Conservation (phyloP, 345 rosid species). For the Microcos paniculata region DNA sequence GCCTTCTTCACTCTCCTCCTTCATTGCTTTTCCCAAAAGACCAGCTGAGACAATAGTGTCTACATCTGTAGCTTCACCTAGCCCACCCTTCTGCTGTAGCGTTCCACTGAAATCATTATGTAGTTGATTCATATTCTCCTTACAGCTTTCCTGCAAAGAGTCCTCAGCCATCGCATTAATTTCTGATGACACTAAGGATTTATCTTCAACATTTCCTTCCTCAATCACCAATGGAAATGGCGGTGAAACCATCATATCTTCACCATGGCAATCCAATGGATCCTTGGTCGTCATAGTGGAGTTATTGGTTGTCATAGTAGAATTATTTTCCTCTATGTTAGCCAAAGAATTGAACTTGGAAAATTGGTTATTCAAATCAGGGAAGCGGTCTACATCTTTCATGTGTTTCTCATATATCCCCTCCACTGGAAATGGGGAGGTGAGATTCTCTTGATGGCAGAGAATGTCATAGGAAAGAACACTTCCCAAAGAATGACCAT, state of each 20-base stretch:
- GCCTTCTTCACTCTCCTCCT: conserved; percentile 27
- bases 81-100: conserved; percentile 22
- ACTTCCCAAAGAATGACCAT: conserved; percentile 98
- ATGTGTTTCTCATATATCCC: conserved; percentile 53
- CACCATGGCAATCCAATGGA: conserved; percentile 27
- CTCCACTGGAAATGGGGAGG: conserved; percentile 84
- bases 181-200: conserved; percentile 13
- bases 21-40: conserved; percentile 30
- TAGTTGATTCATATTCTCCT: conserved; percentile 30
- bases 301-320: conserved; percentile 19
- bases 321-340: conserved; percentile 30
- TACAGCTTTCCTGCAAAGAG: conserved; percentile 25
- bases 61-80: conserved; percentile 29
- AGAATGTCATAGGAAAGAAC: conserved; percentile 96
- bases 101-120: conserved; percentile 25
- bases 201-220: conserved; percentile 28
- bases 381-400: conserved; percentile 38
- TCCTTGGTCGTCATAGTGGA: conserved; percentile 20
- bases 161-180: conserved; percentile 14
- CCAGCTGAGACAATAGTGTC: conserved; percentile 22
- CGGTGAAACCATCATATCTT: conserved; percentile 29
- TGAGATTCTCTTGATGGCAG: conserved; percentile 88
- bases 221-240: conserved; percentile 26
- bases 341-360: conserved; percentile 25
- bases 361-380: conserved; percentile 23